Conservation (phyloP, 1,284 basidiomycete species). For the Papiliotrema nemorosa region DNA sequence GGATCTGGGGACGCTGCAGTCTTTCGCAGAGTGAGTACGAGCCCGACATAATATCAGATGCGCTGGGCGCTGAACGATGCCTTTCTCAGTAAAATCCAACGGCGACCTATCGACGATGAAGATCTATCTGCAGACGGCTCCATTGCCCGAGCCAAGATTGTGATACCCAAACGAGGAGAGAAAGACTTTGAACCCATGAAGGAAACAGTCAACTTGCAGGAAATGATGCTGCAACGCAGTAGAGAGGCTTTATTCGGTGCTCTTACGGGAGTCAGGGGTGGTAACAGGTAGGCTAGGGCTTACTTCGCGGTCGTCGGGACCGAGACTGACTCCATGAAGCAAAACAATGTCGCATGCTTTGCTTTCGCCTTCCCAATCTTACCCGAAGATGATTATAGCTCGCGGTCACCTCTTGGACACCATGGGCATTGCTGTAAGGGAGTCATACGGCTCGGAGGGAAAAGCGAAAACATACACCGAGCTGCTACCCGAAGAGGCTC, state of each 20-base stretch:
- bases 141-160: slow-evolving; percentile 29
- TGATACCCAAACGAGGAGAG: slow-evolving; percentile 87
- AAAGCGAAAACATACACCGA: slow-evolving; percentile 61
- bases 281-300: slow-evolving; percentile 60
- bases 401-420: slow-evolving; percentile 73
- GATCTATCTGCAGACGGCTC: slow-evolving; percentile 5
- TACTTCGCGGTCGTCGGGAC: background rate
- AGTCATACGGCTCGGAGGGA: slow-evolving; percentile 51
- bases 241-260: slow-evolving; percentile 81
- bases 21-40: slow-evolving; percentile 30
- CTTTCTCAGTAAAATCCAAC: slow-evolving; percentile 8
- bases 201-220: slow-evolving; percentile 58
- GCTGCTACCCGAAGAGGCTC: slow-evolving; percentile 86
- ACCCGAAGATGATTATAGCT: slow-evolving; percentile 61
- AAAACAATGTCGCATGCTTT: slow-evolving; percentile 49
- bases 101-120: slow-evolving; percentile 23
- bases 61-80: background rate
- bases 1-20: slow-evolving; percentile 31
- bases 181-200: slow-evolving; percentile 88
- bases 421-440: slow-evolving; percentile 67
- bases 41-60: background rate
- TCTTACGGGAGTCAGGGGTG: slow-evolving; percentile 66
- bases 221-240: slow-evolving; percentile 74
- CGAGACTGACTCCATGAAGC: slow-evolving; percentile 19
- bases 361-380: slow-evolving; percentile 31